phyloP scores from a whole-genome alignment of 495 filamentous ascomycete species.

The Penicillium coffeae region DNA sequence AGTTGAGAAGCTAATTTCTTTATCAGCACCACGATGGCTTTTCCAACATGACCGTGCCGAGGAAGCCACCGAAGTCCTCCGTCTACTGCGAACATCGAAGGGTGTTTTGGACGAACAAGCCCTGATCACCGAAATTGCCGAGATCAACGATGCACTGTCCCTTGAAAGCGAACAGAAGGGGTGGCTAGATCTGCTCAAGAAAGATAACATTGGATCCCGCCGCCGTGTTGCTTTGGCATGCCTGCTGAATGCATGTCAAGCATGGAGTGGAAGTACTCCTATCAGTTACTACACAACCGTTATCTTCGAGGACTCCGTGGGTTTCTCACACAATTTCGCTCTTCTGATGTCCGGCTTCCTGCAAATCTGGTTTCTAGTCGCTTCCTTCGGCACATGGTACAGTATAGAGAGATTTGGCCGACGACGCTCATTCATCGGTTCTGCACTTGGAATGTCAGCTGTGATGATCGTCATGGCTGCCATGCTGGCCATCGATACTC shows the following conservation, averaged over 20 bases:
- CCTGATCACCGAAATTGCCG: conserved; percentile 5
- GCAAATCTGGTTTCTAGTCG: conserved; percentile 28
- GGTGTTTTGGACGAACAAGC: conserved; percentile 17
- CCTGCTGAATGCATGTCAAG: conserved; percentile 24
- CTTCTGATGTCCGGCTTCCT: conserved; percentile 25
- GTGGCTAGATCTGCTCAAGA: conserved; percentile 24
- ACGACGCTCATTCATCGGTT: conserved; percentile 20
- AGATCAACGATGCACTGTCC: conserved; percentile 11
- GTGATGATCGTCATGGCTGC: conserved; percentile 13
- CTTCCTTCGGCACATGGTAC: conserved; percentile 27
- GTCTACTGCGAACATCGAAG: conserved; percentile 25
- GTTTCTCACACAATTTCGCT: conserved; percentile 17
- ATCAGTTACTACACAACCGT: conserved; percentile 17
- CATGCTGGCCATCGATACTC: conserved; percentile 8
- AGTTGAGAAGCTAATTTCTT: neutral
- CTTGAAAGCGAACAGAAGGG: conserved; percentile 15
- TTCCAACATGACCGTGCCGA: conserved; percentile 21
- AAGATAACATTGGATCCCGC: conserved; percentile 15
- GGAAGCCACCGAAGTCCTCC: conserved; percentile 30
- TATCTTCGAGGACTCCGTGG: conserved; percentile 21
- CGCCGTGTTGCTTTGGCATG: conserved; percentile 16
- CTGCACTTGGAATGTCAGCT: conserved; percentile 18
- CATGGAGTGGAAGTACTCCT: conserved; percentile 23
- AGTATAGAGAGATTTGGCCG: conserved; percentile 21
- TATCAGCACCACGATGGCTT: conserved; percentile 26